Base-by-base conservation (phyloP, 148 eudicot species). In the Cornus florida region DNA sequence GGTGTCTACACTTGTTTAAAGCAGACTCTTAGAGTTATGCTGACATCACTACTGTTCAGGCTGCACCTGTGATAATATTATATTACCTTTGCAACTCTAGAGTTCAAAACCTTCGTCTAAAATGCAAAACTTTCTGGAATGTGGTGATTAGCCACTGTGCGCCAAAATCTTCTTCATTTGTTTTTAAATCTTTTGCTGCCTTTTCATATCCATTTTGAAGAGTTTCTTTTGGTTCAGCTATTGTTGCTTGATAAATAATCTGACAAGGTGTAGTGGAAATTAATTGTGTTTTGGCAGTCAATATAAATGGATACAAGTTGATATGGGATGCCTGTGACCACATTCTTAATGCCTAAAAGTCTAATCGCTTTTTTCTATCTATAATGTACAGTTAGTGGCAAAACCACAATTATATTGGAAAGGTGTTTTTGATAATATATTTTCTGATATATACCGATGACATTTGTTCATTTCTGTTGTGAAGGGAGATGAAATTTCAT, bases 401-500 rank as follows among this genome's bases (percentile, higher is more conserved):
- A 16, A 60, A 62, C 66, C 11, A 2, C 24, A 62, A 43, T 62
- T 19, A n/a, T 17, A 62, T 62, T 62, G 66, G 24, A 10, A 75
- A 23, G 56, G 70, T 38, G n/a, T 39, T 41, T 75, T 16, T 78
- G 16, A n/a, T 50, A 20, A 13, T 43, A 17, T 64, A 31, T 71
- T 43, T 74, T 53, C 11, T 23, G 72, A 32, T 65, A 1, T 62
- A 39, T 67, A 60, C 73, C 83, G 22, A 83, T 31, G 19, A 22
- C 53, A 69, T 81, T 62, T 32, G 12, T 71, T 46, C 41, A 13
- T 33, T 80, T 68, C 75, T 74, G 13, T 68, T 81, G 13, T 89
- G 67, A 78, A 95, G 98, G 98, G 98, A 80, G 93, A 88, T 80
- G 98, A 95, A 87, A 90, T 70, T 11, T 74, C 93, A 75, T 82